phyloP scores from a whole-genome alignment of 345 rosid species.

The Populus nigra region DNA sequence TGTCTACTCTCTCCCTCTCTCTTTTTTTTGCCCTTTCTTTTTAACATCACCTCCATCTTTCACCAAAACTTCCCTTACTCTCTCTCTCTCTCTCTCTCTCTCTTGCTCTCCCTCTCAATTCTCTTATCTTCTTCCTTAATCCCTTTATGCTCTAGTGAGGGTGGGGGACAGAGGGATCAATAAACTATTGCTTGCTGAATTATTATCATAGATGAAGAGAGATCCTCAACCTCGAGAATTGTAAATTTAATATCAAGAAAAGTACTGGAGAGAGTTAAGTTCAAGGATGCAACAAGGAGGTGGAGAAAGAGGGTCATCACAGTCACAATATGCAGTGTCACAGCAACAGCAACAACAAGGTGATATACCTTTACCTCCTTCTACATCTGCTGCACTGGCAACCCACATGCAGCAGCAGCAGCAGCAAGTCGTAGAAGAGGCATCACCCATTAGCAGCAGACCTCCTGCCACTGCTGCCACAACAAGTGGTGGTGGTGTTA shows the following conservation, averaged over 20 bases:
- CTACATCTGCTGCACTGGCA: constrained; percentile 13
- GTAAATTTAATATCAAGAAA: neutral
- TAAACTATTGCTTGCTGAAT: constrained; percentile 4
- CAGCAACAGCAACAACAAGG: neutral
- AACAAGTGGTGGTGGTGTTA: neutral
- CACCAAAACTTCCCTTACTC: neutral
- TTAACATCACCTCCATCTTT: constrained; percentile 10
- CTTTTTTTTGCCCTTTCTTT: neutral
- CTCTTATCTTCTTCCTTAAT: neutral
- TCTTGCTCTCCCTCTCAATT: neutral
- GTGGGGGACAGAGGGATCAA: constrained; percentile 4
- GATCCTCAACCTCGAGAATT: neutral
- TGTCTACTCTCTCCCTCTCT: constrained; percentile 20
- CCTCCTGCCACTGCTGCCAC: constrained; percentile 48
- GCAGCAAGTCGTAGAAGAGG: constrained; percentile 61
- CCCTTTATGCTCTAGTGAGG: neutral
- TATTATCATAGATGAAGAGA: constrained; percentile 8
- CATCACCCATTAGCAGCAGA: constrained; percentile 87
- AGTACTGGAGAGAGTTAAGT: neutral
- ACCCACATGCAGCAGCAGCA: constrained; percentile 27
- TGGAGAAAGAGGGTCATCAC: constrained; percentile 34
- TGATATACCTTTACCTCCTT: constrained; percentile 5
- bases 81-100: constrained; percentile 1
- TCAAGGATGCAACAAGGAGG: constrained; percentile 55
- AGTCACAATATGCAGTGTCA: constrained; percentile 33